Conservation (phyloP, 345 rosid genomes). For the Gossypium rotundifolium region DNA sequence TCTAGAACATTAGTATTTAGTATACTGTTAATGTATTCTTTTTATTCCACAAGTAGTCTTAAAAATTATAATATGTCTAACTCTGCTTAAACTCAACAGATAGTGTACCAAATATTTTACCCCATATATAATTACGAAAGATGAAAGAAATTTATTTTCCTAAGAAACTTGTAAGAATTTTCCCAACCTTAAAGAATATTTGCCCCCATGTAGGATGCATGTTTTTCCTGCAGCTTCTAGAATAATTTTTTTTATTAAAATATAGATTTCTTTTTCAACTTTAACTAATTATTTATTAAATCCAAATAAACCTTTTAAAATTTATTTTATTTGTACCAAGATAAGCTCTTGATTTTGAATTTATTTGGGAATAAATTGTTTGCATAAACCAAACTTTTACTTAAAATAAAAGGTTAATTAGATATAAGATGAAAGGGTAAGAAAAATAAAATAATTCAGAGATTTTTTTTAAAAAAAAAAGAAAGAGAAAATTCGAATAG, state of each 20-base stretch:
- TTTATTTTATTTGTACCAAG: too few relatives aligned
- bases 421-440: too few relatives aligned
- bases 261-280: background rate
- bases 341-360: too few relatives aligned
- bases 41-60: too few relatives aligned
- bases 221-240: background rate
- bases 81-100: too few relatives aligned
- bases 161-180: background rate
- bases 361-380: too few relatives aligned
- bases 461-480: background rate
- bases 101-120: too few relatives aligned
- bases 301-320: too few relatives aligned
- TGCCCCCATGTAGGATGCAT: background rate
- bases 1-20: background rate
- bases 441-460: background rate
- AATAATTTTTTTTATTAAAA: background rate
- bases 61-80: fast-evolving
- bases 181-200: background rate
- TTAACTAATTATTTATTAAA: too few relatives aligned
- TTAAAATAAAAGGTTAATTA: too few relatives aligned
- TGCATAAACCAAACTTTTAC: too few relatives aligned
- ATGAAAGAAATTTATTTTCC: background rate
- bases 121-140: background rate
- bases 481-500: background rate
- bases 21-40: too few relatives aligned